Base-by-base conservation (phyloP, 257 asterid species). In the Rhazya stricta region DNA sequence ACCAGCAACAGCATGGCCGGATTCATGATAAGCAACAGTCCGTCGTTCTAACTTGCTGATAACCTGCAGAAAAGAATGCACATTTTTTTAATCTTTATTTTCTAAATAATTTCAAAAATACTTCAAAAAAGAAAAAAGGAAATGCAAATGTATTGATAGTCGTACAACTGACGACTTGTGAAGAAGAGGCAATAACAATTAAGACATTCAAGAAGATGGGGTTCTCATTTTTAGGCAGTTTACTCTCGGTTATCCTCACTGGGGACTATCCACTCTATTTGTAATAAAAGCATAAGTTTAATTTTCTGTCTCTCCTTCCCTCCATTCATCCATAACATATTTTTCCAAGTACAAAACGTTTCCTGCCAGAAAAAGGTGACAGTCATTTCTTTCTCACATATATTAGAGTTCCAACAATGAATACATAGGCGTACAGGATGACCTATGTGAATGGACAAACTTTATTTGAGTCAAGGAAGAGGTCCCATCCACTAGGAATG, bases 1-100 rank as follows among this genome's bases (percentile, higher is more conserved):
- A 63, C 98, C 96, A 78, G 87, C 80, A 71, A 94, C 96, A 78
- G 98, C 96, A 80, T 91, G 98, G 19, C 97, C 96, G 54, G 97
- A 86, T 86, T 93, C 97, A 75, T 91, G 98, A 84, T 90, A 91
- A 67, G 98, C 98, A 71, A 90, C 96, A 53, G 94, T 94, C 30
- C 85, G 82, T 12, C 94, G 80, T 73, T 90, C 97, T 30, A 83
- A 37, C 86, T 85, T 88, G 87, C 90, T 90, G 42, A 94, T 86
- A 70, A 94, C 91, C 98, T 94, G 88, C 65, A 79, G 66, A 36
- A 13, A 56, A 25, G 36, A 46, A 66, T 11, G 41, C 0, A 23
- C 34, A 12, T 39, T 0, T 16, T 11, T 30, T 10, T 11, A 37
- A 1, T n/a, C 25, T n/a, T n/a, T n/a, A n/a, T n/a, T n/a, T n/a